Evolutionary conservation across 352 stramenopile species (phyloP), one percentile per base, ranked within the genome.

Genomic region (Globisporangium acanthophoron): DNA sequence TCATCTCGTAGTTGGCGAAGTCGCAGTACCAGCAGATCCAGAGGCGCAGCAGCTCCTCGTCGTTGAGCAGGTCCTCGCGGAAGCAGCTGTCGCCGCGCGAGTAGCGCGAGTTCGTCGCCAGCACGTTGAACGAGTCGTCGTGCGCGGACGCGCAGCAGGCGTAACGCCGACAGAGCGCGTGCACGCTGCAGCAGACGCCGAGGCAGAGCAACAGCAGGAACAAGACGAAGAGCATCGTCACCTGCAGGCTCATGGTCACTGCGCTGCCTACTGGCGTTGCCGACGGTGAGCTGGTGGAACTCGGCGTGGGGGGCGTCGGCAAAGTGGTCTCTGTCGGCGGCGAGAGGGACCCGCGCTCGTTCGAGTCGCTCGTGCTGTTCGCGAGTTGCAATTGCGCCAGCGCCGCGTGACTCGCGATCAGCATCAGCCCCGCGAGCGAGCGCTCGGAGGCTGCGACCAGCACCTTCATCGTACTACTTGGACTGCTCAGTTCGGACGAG

Each of bases 1-100:
- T 82, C 52, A 79, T 66, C 51, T 80, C 71, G 61, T 83, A 85
- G 66, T 85, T 85, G 58, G 70, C 73, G 50, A 85, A 85, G 52
- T 82, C 70, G 53, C 75, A 85, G 49, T 73, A 67, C 52, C 67
- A 70, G 52, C 75, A 85, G 45, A 73, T 74, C 73, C 75, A 85
- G 5, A 85, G 71, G 0, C 69, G 68, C 52, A 69, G 51, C 15
- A 83, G 58, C 57, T 85, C 75, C 33, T 85, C 71, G n/a, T 79
- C 69, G 41, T 69, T 69, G 29, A 85, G 53, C 39, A 85, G 44
- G 47, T 85, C 75, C 50, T 85, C 70, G 27, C 67, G 73, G 55
- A 77, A 85, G 58, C 61, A 72, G 52, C 55, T 69, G 35, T 40
- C 48, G 2, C 59, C 66, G 27, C 65, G 65, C 8, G 65, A 66